Evolutionary conservation across 148 eudicot genomes (phyloP).

Genomic region (Cornus florida): DNA sequence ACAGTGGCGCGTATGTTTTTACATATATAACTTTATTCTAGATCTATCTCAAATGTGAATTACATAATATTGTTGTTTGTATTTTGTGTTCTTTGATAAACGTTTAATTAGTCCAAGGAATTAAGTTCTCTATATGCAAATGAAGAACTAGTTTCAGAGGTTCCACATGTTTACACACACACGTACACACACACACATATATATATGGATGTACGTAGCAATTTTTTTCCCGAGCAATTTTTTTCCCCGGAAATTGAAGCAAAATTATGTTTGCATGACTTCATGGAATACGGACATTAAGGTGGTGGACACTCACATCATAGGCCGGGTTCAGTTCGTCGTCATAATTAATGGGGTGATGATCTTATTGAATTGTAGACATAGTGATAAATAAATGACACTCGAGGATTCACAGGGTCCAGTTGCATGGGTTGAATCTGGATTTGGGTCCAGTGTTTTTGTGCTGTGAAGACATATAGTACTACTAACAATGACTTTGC

Average conservation of each 20-base stretch:
- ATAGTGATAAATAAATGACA: not conserved
- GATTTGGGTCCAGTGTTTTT: not conserved
- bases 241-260: too few relatives aligned
- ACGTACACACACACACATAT: too few relatives aligned
- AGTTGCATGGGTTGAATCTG: too few relatives aligned
- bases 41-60: not conserved
- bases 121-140: not conserved
- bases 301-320: not conserved
- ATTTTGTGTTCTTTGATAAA: too few relatives aligned
- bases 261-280: not conserved
- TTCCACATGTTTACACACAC: too few relatives aligned
- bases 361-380: not conserved
- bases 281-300: not conserved
- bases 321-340: not conserved
- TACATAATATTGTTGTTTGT: too few relatives aligned
- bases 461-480: not conserved
- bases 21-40: not conserved
- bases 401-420: not conserved
- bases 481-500: not conserved
- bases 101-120: too few relatives aligned
- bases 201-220: not conserved
- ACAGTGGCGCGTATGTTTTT: not conserved
- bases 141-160: not conserved
- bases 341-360: not conserved
- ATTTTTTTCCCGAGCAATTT: not conserved